Evolutionary conservation across 805 yeast genomes (phyloP), one percentile per base, ranked within the genome.

Genomic region (Pichia thaimueangensis): DNA sequence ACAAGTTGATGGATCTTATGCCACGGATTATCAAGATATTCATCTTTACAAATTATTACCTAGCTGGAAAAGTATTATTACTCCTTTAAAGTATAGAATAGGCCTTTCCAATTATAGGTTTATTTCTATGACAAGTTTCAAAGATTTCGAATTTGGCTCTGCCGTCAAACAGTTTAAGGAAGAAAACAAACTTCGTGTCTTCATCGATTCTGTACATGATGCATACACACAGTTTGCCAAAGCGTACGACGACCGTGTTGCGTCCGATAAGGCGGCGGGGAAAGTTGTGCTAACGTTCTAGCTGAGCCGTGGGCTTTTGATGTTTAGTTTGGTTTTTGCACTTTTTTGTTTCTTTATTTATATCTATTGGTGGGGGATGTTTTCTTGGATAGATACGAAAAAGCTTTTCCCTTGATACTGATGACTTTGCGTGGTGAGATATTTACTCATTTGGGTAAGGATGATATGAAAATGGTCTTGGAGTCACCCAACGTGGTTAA

Each of bases 1-100:
- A 9, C 69, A 82, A 9, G 65, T 80, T 42, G 70, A 63, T 12
- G 94, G 94, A 30, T 84, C 81, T 51, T 43, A 49, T 11, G 67
- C 69, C 40, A 51, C 63, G 34, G 56, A 69, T 31, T 74, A 67
- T 43, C 41, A 46, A 4, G 42, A 47, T 12, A 51, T 58, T 17
- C 50, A 49, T n/a, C n/a, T 44, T 15, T 43, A 50, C 11, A 57
- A 63, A 7, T 33, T 57, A 16, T 6, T 57, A 2, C 62, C 62
- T 33, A 36, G 49, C n/a, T 47, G 52, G 32, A 47, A 53, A 5
- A 42, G 42, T 8, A 30, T 30, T 11, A 10, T 16, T 13, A 34
- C 20, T 16, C 16, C 21, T 12, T 3, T 34, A 22, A 40, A 31
- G 21, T 49, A 25, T 35, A 54, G 7, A 28, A 30, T 58, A 13